Base-by-base conservation (phyloP, 441 rosid species). In the Erodium trifolium region DNA sequence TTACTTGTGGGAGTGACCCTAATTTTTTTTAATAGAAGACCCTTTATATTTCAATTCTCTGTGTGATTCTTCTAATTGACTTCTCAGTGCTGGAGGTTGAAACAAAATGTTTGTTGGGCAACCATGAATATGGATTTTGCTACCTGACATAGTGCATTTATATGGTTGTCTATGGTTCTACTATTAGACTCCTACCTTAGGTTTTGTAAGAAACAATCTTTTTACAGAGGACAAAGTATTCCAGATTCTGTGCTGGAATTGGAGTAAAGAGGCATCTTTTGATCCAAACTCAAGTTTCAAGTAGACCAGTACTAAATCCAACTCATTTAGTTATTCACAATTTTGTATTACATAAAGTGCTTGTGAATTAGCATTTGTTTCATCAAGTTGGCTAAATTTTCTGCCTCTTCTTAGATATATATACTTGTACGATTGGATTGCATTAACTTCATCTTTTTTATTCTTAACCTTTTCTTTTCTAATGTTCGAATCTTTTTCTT, bases 41-140 rank as follows among this genome's bases (percentile, higher is more conserved):
- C 60, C 60, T 63, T 34, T 41, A 13, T 64, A 9, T 17, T 51
- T n/a, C 43, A 41, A 55, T 19, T 39, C 49, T 47, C 64, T 66
- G 49, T 63, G 69, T 68, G 57, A 34, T 62, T 19, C n/a, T 78
- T 64, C 69, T 45, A 7, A 63, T 63, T 72, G 69, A 41, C 41
- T 64, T 47, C 63, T 55, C 66, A 47, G 65, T 70, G 7, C 16
- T 63, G 75, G 77, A 43, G 81, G 73, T 81, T 71, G 66, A 77
- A 74, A 77, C 72, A 71, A 76, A 5, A 68, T 80, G 76, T 76
- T 84, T 79, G 87, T 79, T 85, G 80, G 82, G 78, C 86, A 83
- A 84, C 81, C 73, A 13, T 72, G 73, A 72, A 62, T 59, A 64
- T 67, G 19, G 62, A 67, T 63, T 65, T 77, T 73, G 68, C 67